Percentiles rank a stretch among this genome's conserved stretches.
phyloP scores from a whole-genome alignment of 169 alveolate genomes.

The Plasmodium falciparum region DNA sequence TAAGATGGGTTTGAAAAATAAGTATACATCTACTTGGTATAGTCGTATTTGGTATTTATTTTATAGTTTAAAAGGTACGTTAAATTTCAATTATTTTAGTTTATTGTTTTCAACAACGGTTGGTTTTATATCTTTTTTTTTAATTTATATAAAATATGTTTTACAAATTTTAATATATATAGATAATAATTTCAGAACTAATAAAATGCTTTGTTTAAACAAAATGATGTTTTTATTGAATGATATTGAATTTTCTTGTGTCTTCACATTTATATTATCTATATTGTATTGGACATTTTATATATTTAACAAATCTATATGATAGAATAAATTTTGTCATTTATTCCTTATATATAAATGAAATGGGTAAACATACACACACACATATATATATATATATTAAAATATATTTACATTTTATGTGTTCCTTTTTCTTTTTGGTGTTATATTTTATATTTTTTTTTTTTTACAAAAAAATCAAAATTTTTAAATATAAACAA shows the following conservation, averaged over 20 bases:
- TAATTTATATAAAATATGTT: slow-evolving; percentile 48
- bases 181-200: slow-evolving; percentile 14
- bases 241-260: slow-evolving; percentile 48
- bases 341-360: background rate
- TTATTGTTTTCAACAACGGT: slow-evolving; percentile 56
- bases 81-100: slow-evolving; percentile 64
- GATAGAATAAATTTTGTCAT: background rate
- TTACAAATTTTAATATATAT: slow-evolving; percentile 25
- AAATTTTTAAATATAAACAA: too few species aligned
- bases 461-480: too few species aligned
- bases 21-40: slow-evolving; percentile 56
- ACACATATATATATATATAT: background rate
- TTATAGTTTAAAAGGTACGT: slow-evolving; percentile 70
- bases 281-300: slow-evolving; percentile 53
- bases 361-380: background rate
- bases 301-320: slow-evolving; percentile 39
- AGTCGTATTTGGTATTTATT: slow-evolving; percentile 62
- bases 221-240: slow-evolving; percentile 18
- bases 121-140: slow-evolving; percentile 24
- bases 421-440: background rate
- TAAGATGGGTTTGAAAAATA: slow-evolving; percentile 57
- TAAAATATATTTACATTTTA: background rate
- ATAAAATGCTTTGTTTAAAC: background rate
- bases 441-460: background rate
- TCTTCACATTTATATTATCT: slow-evolving; percentile 36